Base-by-base conservation (phyloP, 2,329 filamentous ascomycete species). In the Alternaria burnsii region DNA sequence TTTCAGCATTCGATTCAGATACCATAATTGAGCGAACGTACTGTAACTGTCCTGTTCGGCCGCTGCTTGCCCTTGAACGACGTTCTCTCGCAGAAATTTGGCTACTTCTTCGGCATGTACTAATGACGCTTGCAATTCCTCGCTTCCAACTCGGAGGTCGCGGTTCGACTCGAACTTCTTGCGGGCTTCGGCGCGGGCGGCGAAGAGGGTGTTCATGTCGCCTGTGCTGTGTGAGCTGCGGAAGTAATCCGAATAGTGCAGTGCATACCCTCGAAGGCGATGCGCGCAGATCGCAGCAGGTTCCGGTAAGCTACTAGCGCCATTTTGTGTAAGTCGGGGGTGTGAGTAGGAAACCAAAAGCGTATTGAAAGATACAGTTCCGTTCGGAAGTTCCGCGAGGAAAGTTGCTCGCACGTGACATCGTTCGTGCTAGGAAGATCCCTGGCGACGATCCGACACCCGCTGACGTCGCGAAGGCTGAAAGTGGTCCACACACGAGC, bases 31-130 rank as follows among this genome's bases (percentile, higher is more conserved):
- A 38, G 22, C 26, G 11, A 32, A 83, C 89, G 59, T 81, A 92
- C 90, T 86, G 70, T 89, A 92, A 43, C 77, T 83, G 46, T 42
- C 58, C 16, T 86, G 75, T n/a, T 76, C 79, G 1, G 83, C 82
- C 58, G 79, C 74, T 59, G 82, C 80, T 68, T 86, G 82, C 7
- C 94, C 95, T 78, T 99, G 95, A 4, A 99, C 94, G 3, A 99
- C 84, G 72, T 98, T 98, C 75, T 92, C 84, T 67, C 88, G 84
- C 62, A 99, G 76, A 58, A 98, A 89, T 65, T 86, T 85, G 3
- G 94, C 92, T 3, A 98, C 89, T 41, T 95, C 92, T 62, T 94
- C 84, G 9, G 94, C 95, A 72, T 97, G 89, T 66, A 89, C 82
- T 62, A 99, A 88, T 10, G 89, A 88, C 58, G 88, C 85, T 14